Evolutionary conservation across 139 green algal genomes (phyloP).

Genomic region (Tetraselmis striata): DNA sequence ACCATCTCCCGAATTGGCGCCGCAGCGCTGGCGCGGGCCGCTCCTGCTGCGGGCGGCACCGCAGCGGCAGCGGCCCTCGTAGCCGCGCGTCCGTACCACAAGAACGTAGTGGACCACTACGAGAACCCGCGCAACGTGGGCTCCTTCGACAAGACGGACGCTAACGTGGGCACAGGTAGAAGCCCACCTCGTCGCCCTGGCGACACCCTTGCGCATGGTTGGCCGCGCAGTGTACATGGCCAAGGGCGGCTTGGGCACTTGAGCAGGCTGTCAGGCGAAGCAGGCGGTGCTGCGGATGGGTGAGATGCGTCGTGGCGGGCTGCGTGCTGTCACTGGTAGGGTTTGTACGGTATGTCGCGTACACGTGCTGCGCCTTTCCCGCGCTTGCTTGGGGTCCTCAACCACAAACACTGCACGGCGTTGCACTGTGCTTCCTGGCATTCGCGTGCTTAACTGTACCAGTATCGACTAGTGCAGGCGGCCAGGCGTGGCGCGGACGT

Average conservation of each 20-base stretch:
- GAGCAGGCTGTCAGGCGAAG: not conserved
- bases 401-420: too few species aligned
- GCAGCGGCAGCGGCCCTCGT: not conserved
- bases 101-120: conserved; percentile 97
- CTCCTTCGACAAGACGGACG: conserved; percentile 90
- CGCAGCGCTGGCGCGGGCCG: not conserved
- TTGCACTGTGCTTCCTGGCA: too few species aligned
- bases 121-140: conserved; percentile 95
- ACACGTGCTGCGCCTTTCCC: too few species aligned
- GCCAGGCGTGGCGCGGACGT: too few species aligned
- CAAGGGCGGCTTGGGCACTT: conserved; percentile 40
- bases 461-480: too few species aligned
- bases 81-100: conserved; percentile 54
- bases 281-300: not conserved
- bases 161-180: conserved; percentile 61
- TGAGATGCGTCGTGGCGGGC: not conserved
- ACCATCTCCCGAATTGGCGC: not conserved
- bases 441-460: too few species aligned
- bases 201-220: not conserved
- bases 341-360: too few species aligned
- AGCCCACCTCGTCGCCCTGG: not conserved
- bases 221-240: not conserved
- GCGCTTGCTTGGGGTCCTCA: too few species aligned
- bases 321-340: too few species aligned
- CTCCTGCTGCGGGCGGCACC: not conserved